phyloP scores from a whole-genome alignment of 768 basidiomycete species.

The Tricholoma sp. region DNA sequence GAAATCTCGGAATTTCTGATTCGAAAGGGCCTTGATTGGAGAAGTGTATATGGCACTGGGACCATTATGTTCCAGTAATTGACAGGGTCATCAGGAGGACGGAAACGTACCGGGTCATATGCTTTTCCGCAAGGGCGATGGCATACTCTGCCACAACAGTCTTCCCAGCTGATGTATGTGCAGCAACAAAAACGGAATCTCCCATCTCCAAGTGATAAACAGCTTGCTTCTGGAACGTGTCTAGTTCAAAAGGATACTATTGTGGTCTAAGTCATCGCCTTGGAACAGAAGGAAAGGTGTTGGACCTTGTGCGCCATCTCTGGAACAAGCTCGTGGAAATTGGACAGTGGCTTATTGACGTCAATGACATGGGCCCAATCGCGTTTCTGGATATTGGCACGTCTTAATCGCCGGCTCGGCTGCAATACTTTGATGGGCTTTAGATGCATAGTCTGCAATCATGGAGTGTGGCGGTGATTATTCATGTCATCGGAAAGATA shows the following conservation, averaged over 20 bases:
- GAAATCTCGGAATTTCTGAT: conserved; percentile 99
- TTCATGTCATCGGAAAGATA: background rate
- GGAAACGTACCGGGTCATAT: conserved; percentile 86
- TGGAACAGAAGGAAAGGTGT: background rate
- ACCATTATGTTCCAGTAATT: conserved; percentile 10
- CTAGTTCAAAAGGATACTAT: conserved; percentile 97
- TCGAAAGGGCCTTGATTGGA: conserved; percentile 97
- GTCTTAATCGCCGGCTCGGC: conserved; percentile 35
- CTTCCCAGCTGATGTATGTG: conserved; percentile 99
- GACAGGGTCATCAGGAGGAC: background rate
- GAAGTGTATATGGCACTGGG: conserved; percentile 95
- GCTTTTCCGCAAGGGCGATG: conserved; percentile 92
- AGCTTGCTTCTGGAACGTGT: conserved; percentile 98
- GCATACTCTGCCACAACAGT: conserved; percentile 99
- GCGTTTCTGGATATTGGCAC: conserved; percentile 61
- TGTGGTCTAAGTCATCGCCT: background rate
- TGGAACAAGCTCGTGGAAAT: conserved; percentile 90
- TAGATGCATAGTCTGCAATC: conserved; percentile 49
- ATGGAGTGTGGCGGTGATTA: background rate
- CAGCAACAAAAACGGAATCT: conserved; percentile 98
- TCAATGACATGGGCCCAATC: conserved; percentile 99
- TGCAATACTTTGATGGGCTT: conserved; percentile 36
- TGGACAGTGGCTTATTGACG: conserved; percentile 81
- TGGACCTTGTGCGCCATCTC: conserved; percentile 90
- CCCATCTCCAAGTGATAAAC: conserved; percentile 97